A percentile compares a stretch with the other conserved stretches of the same genome.
Conservation (phyloP, 225 moss, liverwort and hornwort genomes). For the Marchantia paleacea region DNA sequence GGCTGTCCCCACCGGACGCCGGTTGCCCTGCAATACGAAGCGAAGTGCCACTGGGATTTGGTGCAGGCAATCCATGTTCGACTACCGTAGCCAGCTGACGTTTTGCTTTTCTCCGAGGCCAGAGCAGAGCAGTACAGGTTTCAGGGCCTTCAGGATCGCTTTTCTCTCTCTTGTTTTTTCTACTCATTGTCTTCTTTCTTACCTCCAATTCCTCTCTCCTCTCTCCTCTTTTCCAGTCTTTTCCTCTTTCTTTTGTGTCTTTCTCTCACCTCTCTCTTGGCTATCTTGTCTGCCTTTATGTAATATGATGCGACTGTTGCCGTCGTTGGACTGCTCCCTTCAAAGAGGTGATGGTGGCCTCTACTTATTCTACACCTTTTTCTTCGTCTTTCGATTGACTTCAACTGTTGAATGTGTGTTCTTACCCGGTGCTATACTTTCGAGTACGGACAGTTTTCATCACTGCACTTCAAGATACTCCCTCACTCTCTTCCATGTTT, state of each 20-base stretch:
- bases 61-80: neutral
- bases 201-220: neutral
- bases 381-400: no score
- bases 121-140: neutral
- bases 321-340: neutral
- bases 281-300: neutral
- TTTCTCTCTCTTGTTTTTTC: neutral
- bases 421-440: no score
- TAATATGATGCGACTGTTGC: neutral
- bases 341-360: neutral
- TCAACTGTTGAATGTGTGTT: no score
- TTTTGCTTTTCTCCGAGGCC: neutral
- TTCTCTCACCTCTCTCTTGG: neutral
- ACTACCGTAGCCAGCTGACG: neutral
- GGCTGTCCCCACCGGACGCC: neutral
- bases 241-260: neutral
- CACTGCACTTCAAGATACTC: no score
- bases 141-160: neutral
- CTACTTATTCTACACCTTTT: neutral
- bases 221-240: neutral
- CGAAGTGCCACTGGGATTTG: neutral
- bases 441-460: no score
- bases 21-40: neutral
- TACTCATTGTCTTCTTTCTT: neutral
- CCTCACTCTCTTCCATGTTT: no score